Base-by-base conservation (phyloP, 306 rosid species). In the Pyrus betulifolia region DNA sequence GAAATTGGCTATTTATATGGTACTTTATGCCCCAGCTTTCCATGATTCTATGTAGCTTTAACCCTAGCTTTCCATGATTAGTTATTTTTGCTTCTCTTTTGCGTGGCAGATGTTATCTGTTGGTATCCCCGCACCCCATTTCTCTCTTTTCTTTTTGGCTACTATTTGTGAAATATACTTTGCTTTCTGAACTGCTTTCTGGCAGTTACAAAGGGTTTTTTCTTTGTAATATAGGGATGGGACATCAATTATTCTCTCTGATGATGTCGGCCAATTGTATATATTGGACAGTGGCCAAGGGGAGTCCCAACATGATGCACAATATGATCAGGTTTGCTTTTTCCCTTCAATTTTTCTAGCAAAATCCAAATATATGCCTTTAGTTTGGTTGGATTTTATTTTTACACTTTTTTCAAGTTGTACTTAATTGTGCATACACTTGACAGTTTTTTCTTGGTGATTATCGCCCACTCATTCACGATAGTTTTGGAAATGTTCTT, bases 361-460 rank as follows among this genome's bases (percentile, higher is more conserved):
- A 14, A 8, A n/a, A 13, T 35, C 65, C 23, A 15, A 45, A 51
- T 31, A 17, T 21, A 8, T 38, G 42, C 51, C 63, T 31, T 22
- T 58, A 51, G 13, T 62, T 71, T 25, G 52, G 55, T 58, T 46
- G 60, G 33, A 23, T 57, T 78, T 78, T 63, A 33, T 81, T 80
- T 81, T 80, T 55, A 70, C 13, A 22, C 15, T 45, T 33, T 62
- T 78, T 68, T 68, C 78, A 71, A 67, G 21, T 74, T 67, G 72
- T 46, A 73, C 75, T 82, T 69, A 76, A 49, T 79, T 18, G 31
- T 51, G 57, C 72, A 10, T 78, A 66, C 76, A 55, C 77, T 80
- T 82, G 75, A 69, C 90, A 96, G 99, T 96, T 96, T 86, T 96
- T 89, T 81, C 99, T 96, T 61, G 99, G 99, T 83, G 99, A 95